Evolutionary conservation across 176 grass and related monocot genomes (phyloP), one percentile per base, ranked within the genome.

Genomic region (Tuctoria greenei): DNA sequence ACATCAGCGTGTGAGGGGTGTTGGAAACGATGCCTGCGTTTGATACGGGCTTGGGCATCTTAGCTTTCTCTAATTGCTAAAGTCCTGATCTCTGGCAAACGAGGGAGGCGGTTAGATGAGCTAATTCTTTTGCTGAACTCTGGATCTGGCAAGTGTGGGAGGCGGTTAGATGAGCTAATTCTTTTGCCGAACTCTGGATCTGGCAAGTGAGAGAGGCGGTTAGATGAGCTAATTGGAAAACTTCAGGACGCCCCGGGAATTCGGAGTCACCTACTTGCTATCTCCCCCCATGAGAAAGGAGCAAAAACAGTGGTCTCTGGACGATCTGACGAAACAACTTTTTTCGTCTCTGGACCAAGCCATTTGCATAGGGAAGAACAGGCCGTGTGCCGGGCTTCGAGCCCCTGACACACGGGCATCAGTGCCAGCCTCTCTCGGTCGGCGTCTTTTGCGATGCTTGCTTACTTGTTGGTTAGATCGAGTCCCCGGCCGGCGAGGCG

Each of bases 11-110:
- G 50, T 34, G 46, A 28, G 4, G 9, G 0, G 44, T 15, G 36
- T 24, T 47, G 47, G 55, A 56, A 76, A 46, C 57, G 78, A 21
- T 7, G 56, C 46, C 46, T 17, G 46, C 9, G 26, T 57, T 66
- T 24, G 85, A 86, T 75, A n/a, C n/a, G n/a, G n/a, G n/a, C 62
- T 40, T 50, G 81, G 8, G 59, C 73, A 65, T 27, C 42, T 79
- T 83, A n/a, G n/a, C n/a, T n/a, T n/a, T n/a, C n/a, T n/a, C n/a
- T n/a, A n/a, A n/a, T 73, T 1, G 45, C 42, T 44, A 44, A 69
- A 68, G 80, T 10, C 6, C 28, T 28, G 24, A 62, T n/a, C n/a
- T 71, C 42, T 8, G 26, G 47, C 35, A 23, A 64, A 11, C 3
- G 57, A 10, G 12, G 18, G 2, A 35, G n/a, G n/a, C n/a, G n/a